phyloP scores from a whole-genome alignment of 176 grass and related monocot genomes.

The Triticum aestivum region DNA sequence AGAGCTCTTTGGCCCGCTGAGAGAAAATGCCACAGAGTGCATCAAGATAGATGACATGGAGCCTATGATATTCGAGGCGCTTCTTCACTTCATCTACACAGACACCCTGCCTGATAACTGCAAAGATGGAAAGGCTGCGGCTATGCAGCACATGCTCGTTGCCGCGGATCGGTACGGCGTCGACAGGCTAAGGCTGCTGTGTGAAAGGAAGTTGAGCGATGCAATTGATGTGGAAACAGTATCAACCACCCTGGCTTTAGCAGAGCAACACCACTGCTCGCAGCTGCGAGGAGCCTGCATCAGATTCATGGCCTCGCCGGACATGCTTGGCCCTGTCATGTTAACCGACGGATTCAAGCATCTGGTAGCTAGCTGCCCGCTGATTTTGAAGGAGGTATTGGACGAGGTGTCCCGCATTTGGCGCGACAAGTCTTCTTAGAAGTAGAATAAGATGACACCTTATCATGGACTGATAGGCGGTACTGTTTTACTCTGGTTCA shows the following conservation, averaged over 20 bases:
- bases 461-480: neutral
- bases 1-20: constrained; percentile 37
- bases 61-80: constrained; percentile 34
- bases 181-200: constrained; percentile 41
- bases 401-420: constrained; percentile 37
- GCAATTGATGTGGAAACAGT: constrained; percentile 39
- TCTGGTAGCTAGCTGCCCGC: constrained; percentile 36
- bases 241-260: constrained; percentile 35
- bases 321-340: constrained; percentile 34
- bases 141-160: constrained; percentile 43
- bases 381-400: constrained; percentile 46
- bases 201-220: constrained; percentile 38
- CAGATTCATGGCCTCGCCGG: constrained; percentile 31
- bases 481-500: constrained; percentile 5
- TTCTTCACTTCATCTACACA: constrained; percentile 48
- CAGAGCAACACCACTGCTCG: constrained; percentile 39
- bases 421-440: constrained; percentile 12
- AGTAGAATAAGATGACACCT: constrained; percentile 4
- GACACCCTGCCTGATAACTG: constrained; percentile 32
- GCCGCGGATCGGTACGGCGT: constrained; percentile 46
- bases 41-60: constrained; percentile 51
- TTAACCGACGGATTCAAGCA: constrained; percentile 38
- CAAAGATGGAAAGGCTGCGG: neutral
- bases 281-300: constrained; percentile 35
- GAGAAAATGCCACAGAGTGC: neutral